phyloP scores from a whole-genome alignment of 208 protist species.

The Leptomonas pyrrhocoris region DNA sequence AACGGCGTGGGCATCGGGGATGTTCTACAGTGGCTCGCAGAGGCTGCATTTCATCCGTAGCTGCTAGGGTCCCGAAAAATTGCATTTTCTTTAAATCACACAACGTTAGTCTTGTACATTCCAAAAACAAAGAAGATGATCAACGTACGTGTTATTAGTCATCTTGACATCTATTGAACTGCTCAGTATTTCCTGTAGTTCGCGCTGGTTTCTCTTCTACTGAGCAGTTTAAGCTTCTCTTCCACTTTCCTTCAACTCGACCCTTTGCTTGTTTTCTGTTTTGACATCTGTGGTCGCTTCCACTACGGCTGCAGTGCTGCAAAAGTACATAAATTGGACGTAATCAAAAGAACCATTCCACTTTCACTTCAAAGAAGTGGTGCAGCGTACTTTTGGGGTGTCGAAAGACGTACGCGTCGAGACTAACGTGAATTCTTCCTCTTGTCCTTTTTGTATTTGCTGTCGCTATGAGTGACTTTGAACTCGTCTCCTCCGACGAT shows the following conservation, averaged over 20 bases:
- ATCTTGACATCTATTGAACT: no score
- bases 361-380: neutral
- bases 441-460: neutral
- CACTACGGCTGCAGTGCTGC: neutral
- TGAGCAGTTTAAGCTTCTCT: no score
- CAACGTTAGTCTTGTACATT: neutral
- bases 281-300: no score
- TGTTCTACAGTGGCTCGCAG: slow-evolving; percentile 47
- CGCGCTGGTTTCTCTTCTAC: no score
- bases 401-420: neutral
- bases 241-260: no score
- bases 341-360: no score
- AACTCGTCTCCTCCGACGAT: slow-evolving; percentile 33
- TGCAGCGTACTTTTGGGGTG: neutral
- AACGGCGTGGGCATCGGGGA: slow-evolving; percentile 70
- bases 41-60: neutral
- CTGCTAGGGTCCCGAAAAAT: no score
- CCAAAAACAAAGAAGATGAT: no score
- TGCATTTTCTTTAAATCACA: no score
- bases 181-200: no score
- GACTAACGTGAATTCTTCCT: neutral
- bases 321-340: no score
- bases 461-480: slow-evolving; percentile 33
- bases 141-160: no score
- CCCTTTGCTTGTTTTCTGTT: neutral